Percentiles rank a stretch among this genome's conserved stretches.
Conservation (phyloP, 1,139 yeast genomes). For the Suhomyces maxii region DNA sequence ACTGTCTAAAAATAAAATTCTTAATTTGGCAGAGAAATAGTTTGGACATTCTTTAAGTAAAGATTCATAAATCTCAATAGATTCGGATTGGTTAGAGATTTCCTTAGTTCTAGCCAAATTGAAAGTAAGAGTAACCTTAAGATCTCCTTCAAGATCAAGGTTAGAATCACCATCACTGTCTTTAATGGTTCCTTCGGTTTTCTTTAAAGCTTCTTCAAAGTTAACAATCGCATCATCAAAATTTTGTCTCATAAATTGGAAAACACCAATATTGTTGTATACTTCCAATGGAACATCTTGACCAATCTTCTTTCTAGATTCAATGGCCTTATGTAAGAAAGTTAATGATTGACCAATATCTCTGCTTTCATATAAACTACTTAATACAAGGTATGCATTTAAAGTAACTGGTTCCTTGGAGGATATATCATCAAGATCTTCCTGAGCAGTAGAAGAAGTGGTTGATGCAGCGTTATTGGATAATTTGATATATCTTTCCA, state of each 20-base stretch:
- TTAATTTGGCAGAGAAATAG: conserved; percentile 74
- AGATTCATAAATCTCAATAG: conserved; percentile 53
- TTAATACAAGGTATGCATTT: conserved; percentile 67
- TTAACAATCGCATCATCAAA: conserved; percentile 38
- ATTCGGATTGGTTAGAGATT: conserved; percentile 41
- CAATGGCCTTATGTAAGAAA: conserved; percentile 59
- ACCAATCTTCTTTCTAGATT: conserved; percentile 44
- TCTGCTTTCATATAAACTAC: conserved; percentile 64
- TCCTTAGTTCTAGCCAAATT: conserved; percentile 68
- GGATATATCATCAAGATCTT: conserved; percentile 27
- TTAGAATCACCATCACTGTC: conserved; percentile 28
- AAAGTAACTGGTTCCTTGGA: conserved; percentile 64
- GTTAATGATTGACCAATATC: conserved; percentile 60
- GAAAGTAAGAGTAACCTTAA: conserved; percentile 52
- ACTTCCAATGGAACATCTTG: conserved; percentile 64
- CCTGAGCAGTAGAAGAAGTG: conserved; percentile 23
- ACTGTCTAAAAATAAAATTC: conserved; percentile 59
- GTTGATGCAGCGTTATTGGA: conserved; percentile 47
- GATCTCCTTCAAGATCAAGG: conserved; percentile 28
- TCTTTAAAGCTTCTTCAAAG: conserved; percentile 52
- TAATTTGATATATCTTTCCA: conserved; percentile 72
- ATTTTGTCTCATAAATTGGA: conserved; percentile 68
- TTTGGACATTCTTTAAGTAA: conserved; percentile 63
- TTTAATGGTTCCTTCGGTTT: conserved; percentile 20
- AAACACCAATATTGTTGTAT: conserved; percentile 83